phyloP scores from a whole-genome alignment of 257 asterid genomes.

The Salvia hispanica region DNA sequence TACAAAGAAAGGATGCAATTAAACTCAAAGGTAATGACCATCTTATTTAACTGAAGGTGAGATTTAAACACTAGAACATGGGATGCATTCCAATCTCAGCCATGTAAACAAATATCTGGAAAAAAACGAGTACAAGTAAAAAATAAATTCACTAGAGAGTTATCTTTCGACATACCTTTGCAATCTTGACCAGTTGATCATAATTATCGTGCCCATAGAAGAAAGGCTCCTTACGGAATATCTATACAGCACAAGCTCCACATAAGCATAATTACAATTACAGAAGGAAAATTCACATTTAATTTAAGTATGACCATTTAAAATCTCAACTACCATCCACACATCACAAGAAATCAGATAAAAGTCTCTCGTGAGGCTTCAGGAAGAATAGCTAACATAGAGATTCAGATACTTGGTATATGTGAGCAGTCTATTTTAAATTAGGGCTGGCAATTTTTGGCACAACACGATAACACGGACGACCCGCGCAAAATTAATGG shows the following conservation, averaged over 20 bases:
- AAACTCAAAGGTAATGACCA: background rate
- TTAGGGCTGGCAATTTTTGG: too few species aligned
- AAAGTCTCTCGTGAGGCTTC: constrained; percentile 22
- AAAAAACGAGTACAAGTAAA: background rate
- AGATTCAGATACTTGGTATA: background rate
- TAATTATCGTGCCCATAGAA: constrained; percentile 90
- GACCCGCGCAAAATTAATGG: too few species aligned
- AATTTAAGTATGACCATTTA: background rate
- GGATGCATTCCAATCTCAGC: constrained; percentile 8
- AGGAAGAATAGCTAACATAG: constrained; percentile 14
- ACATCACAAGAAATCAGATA: constrained; percentile 29
- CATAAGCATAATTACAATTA: constrained; percentile 38
- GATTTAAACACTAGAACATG: background rate
- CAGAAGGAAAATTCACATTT: background rate
- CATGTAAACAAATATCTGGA: background rate
- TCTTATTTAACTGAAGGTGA: constrained; percentile 8
- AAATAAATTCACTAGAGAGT: background rate
- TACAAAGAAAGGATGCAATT: background rate
- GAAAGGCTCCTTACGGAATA: constrained; percentile 91
- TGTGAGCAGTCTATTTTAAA: too few species aligned
- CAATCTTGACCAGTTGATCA: constrained; percentile 90
- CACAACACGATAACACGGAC: too few species aligned
- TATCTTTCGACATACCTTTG: constrained; percentile 55
- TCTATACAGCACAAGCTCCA: constrained; percentile 42
- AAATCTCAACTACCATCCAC: constrained; percentile 23